Evolutionary conservation across 257 asterid species (phyloP).

Genomic region (Solanum chmielewskii): DNA sequence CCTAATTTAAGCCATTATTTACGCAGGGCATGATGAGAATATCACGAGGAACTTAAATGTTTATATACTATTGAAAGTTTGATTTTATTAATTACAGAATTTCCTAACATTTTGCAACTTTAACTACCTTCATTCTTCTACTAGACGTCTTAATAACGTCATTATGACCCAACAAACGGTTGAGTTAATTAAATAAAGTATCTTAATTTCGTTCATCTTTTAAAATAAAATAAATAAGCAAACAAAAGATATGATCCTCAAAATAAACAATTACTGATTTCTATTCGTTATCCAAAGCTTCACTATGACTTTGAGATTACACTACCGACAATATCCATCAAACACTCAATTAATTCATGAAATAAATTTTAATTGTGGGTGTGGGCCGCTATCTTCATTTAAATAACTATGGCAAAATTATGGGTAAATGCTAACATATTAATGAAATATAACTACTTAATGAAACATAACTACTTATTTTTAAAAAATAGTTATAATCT

Average conservation of each 20-base stretch:
- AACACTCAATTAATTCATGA: not conserved
- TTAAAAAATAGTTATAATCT: not conserved
- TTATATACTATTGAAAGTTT: not conserved
- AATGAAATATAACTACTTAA: too few relatives aligned
- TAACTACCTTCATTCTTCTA: not conserved
- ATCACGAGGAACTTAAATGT: not conserved
- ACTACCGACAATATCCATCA: not conserved
- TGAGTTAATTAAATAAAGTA: not conserved
- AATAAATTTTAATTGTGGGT: not conserved
- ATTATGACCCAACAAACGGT: not conserved
- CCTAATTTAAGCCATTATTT: not conserved
- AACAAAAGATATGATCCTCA: not conserved
- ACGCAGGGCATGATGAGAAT: not conserved
- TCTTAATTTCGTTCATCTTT: not conserved
- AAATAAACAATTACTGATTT: not conserved
- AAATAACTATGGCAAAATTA: too few relatives aligned
- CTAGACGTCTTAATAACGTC: not conserved
- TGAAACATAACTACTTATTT: too few relatives aligned
- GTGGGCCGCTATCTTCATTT: not conserved
- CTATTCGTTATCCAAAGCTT: not conserved
- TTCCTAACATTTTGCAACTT: not conserved
- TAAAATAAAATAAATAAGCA: not conserved
- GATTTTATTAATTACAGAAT: not conserved
- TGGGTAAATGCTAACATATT: too few relatives aligned
- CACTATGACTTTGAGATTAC: not conserved